Conservation (phyloP, 257 asterid species). For the Ligustrum vulgare region DNA sequence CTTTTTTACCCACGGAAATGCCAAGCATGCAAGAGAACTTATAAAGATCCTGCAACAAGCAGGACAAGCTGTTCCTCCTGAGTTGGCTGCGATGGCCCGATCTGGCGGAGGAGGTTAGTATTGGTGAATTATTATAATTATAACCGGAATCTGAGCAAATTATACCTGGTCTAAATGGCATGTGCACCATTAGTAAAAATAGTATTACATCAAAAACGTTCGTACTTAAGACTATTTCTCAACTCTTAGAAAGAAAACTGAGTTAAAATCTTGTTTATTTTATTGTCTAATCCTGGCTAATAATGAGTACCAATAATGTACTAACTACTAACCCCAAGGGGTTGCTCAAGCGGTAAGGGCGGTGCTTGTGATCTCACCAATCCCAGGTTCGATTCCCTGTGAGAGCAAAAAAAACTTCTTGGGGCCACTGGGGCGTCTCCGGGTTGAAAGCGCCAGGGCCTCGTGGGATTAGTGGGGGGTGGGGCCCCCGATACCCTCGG, state of each 20-base stretch:
- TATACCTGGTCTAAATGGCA: not conserved
- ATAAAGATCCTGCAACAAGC: constrained; percentile 82
- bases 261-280: no score
- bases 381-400: no score
- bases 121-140: not conserved
- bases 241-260: no score
- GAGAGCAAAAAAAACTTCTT: no score
- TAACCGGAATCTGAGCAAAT: not conserved
- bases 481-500: no score
- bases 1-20: constrained; percentile 78
- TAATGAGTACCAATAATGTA: not conserved
- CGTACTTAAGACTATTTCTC: not conserved
- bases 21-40: constrained; percentile 61
- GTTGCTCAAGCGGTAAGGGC: no score
- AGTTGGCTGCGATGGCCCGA: constrained; percentile 61
- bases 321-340: no score
- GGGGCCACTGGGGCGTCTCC: no score
- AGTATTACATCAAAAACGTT: not conserved
- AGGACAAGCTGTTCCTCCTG: constrained; percentile 79
- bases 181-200: no score
- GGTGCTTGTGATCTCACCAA: no score
- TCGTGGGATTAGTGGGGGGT: no score
- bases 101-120: constrained; percentile 59
- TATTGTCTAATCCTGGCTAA: not conserved
- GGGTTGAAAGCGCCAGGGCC: no score